phyloP scores from a whole-genome alignment of 2,329 filamentous ascomycete species.

The Colletotrichum sidae region DNA sequence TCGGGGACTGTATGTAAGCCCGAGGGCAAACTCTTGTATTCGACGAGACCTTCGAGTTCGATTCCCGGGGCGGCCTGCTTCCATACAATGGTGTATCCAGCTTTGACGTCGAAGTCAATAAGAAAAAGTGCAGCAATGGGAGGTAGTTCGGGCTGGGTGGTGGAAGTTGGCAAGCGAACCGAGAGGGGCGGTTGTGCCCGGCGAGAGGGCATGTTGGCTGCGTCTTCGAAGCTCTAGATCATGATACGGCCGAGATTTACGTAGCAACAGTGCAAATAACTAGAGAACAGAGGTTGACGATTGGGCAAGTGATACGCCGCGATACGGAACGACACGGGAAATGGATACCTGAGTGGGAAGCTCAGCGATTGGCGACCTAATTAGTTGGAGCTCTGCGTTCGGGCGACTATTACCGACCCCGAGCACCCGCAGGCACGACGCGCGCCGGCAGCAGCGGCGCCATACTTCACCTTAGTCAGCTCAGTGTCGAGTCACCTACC shows the following conservation, averaged over 20 bases:
- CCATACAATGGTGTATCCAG: slow-evolving; percentile 92
- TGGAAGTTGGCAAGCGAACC: slow-evolving; percentile 47
- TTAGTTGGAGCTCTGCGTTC: slow-evolving; percentile 29
- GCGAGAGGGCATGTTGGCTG: slow-evolving; percentile 46
- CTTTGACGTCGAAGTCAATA: slow-evolving; percentile 92
- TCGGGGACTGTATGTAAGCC: slow-evolving; percentile 89
- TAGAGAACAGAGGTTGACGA: too few relatives aligned
- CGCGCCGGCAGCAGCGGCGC: neutral
- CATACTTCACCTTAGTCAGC: slow-evolving; percentile 26
- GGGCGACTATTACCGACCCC: slow-evolving; percentile 26
- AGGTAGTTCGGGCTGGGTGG: slow-evolving; percentile 60
- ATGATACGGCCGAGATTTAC: slow-evolving; percentile 8
- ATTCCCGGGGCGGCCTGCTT: slow-evolving; percentile 78
- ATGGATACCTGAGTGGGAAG: slow-evolving; percentile 2
- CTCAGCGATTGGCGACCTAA: slow-evolving; percentile 21
- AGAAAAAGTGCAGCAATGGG: slow-evolving; percentile 84
- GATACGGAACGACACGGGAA: too few relatives aligned
- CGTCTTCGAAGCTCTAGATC: slow-evolving; percentile 25
- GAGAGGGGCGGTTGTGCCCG: slow-evolving; percentile 54
- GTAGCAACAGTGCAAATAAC: too few relatives aligned
- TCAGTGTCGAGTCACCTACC: too few relatives aligned
- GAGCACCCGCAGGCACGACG: slow-evolving; percentile 20
- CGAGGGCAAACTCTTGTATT: slow-evolving; percentile 96
- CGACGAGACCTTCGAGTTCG: slow-evolving; percentile 86
- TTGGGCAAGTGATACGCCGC: neutral